Evolutionary conservation across 2,329 filamentous ascomycete genomes (phyloP).

Genomic region (Rhynchosporium secalis): DNA sequence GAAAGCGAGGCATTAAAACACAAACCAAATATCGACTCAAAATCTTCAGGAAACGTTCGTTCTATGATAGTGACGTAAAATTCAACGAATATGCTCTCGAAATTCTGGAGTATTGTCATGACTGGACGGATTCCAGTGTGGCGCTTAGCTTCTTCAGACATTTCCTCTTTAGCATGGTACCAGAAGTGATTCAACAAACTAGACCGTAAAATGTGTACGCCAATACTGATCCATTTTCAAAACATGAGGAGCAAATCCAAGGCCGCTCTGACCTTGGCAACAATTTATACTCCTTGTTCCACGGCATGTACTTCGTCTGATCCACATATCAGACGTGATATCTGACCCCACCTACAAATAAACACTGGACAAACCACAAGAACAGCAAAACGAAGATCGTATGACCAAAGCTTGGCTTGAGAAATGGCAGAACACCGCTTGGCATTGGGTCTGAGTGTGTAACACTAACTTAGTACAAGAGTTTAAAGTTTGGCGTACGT

Average conservation of each 20-base stretch:
- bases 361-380: conserved; percentile 39
- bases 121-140: conserved; percentile 40
- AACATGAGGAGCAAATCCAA: conserved; percentile 40
- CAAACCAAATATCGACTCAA: conserved; percentile 37
- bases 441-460: conserved; percentile 72
- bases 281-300: conserved; percentile 41
- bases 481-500: conserved; percentile 69
- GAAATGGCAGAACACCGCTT: conserved; percentile 61
- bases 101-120: conserved; percentile 40
- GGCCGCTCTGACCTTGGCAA: conserved; percentile 40
- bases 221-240: background rate
- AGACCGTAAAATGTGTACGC: conserved; percentile 16
- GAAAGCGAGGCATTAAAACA: conserved; percentile 34
- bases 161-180: conserved; percentile 37
- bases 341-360: conserved; percentile 37
- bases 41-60: conserved; percentile 37
- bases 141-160: conserved; percentile 39
- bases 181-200: conserved; percentile 38
- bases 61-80: conserved; percentile 39
- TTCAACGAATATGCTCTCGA: conserved; percentile 41
- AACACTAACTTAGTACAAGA: conserved; percentile 69
- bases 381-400: conserved; percentile 62
- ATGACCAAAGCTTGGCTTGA: conserved; percentile 65
- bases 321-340: conserved; percentile 41
- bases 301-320: conserved; percentile 38